These are phyloP conservation scores for Coemansia sp. DNA, from an alignment of 192 early-diverging fungal species.

Conservation along the genomic window DNA sequence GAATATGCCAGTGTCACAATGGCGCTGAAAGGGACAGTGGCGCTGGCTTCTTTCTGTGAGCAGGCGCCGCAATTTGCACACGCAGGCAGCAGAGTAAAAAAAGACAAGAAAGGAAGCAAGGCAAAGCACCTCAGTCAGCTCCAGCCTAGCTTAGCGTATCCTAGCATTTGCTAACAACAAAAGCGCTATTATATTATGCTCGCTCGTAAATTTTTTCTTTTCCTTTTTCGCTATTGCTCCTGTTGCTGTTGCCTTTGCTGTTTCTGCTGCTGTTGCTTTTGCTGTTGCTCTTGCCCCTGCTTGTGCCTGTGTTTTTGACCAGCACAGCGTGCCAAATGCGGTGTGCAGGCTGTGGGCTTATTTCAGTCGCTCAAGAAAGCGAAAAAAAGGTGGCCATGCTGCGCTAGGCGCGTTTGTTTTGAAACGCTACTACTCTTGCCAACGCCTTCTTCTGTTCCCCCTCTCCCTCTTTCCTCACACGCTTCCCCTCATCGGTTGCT, in stretches of 20 bases:
- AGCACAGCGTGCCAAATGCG: neutral
- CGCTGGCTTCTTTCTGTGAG: constrained; percentile 26
- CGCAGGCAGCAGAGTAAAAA: neutral
- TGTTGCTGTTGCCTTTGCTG: too few species aligned
- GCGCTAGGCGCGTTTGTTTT: constrained; percentile 1
- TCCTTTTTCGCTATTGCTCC: neutral
- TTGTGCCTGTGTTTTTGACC: too few species aligned
- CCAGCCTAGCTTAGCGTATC: constrained; percentile 2
- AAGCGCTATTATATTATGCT: neutral
- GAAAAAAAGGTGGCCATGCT: constrained; percentile 2
- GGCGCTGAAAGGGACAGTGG: constrained; percentile 19
- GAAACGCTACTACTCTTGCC: constrained; percentile 6
- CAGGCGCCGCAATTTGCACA: constrained; percentile 20
- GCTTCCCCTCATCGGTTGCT: neutral
- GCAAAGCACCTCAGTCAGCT: neutral
- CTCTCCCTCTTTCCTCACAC: neutral
- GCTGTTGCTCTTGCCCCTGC: too few species aligned
- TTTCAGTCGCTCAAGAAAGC: neutral
- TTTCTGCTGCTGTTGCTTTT: too few species aligned
- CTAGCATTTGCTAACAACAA: neutral
- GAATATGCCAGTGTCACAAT: neutral
- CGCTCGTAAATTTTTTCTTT: too few species aligned
- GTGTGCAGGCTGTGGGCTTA: neutral
- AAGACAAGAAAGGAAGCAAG: neutral
- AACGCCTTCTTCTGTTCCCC: neutral